These are phyloP conservation scores for Escallonia rubra DNA, from an alignment of 129 eudicot genomes.

Conservation along the genomic window DNA sequence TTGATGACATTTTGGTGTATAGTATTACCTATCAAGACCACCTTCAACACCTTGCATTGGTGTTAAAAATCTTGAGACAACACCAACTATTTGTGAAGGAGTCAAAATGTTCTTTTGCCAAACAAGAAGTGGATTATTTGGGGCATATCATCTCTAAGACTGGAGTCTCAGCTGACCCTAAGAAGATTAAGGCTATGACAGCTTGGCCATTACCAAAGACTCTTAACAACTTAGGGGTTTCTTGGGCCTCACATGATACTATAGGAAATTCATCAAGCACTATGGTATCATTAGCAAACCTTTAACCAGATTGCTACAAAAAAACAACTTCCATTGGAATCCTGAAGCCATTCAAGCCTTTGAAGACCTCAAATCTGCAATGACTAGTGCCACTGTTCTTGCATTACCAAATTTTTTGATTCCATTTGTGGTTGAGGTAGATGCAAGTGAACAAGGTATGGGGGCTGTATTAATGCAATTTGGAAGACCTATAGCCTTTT, in stretches of 20 bases:
- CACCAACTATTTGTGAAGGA: background rate
- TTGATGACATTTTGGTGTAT: background rate
- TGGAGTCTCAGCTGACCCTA: background rate
- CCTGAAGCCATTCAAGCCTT: background rate
- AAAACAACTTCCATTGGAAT: background rate
- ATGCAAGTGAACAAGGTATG: background rate
- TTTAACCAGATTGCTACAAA: background rate
- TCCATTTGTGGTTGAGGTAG: conserved; percentile 6
- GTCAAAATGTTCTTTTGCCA: background rate
- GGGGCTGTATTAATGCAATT: conserved; percentile 1
- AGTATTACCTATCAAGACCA: background rate
- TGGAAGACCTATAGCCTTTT: background rate
- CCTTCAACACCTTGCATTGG: background rate
- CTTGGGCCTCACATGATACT: background rate
- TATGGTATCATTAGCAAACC: background rate
- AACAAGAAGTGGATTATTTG: background rate
- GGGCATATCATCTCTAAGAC: background rate
- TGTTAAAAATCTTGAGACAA: background rate
- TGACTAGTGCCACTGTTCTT: background rate
- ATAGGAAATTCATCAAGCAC: background rate
- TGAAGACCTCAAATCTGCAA: background rate
- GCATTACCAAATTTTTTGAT: background rate
- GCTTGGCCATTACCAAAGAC: background rate
- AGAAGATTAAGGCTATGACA: background rate
- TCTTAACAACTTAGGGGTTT: background rate